phyloP scores from a whole-genome alignment of 371 early-diverging fungal genomes.

The Rhizopus delemar region DNA sequence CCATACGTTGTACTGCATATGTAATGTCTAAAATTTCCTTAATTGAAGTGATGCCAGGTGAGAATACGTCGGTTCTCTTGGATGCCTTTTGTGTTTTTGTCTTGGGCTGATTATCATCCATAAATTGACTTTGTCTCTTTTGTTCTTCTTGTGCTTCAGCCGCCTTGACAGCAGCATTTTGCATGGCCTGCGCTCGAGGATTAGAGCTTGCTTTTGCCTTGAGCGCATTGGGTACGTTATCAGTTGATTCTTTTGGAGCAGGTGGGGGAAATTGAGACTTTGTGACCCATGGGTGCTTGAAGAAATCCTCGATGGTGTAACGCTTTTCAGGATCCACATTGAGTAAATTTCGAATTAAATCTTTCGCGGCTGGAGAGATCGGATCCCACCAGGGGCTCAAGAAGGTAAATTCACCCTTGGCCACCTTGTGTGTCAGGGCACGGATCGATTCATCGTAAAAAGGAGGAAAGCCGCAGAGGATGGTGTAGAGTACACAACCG shows the following conservation, averaged over 20 bases:
- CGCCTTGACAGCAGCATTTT: conserved; percentile 26
- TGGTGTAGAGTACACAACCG: conserved; percentile 78
- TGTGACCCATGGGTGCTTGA: conserved; percentile 83
- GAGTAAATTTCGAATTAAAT: conserved; percentile 68
- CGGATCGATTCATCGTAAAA: conserved; percentile 72
- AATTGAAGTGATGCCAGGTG: conserved; percentile 52
- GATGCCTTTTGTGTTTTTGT: conserved; percentile 1
- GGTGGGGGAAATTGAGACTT: conserved; percentile 34
- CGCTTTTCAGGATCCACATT: conserved; percentile 57
- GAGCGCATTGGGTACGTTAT: background rate
- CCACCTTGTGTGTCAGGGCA: conserved; percentile 61
- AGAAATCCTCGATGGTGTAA: conserved; percentile 65
- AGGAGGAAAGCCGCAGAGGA: conserved; percentile 78
- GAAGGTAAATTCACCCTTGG: conserved; percentile 64
- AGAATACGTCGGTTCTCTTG: conserved; percentile 28
- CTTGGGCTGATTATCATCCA: background rate
- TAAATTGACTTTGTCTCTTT: conserved; percentile 25
- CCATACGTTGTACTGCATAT: conserved; percentile 59
- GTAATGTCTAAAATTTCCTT: conserved; percentile 59
- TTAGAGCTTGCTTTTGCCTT: conserved; percentile 13
- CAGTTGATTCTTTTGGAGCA: background rate
- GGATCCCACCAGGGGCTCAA: conserved; percentile 79
- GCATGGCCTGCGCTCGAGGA: conserved; percentile 27
- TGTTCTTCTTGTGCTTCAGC: conserved; percentile 25
- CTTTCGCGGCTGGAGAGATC: conserved; percentile 66